Percentiles rank a stretch among this genome's conserved stretches.
Evolutionary conservation across 805 yeast genomes (phyloP).

Genomic region (Myxozyma mucilagina): DNA sequence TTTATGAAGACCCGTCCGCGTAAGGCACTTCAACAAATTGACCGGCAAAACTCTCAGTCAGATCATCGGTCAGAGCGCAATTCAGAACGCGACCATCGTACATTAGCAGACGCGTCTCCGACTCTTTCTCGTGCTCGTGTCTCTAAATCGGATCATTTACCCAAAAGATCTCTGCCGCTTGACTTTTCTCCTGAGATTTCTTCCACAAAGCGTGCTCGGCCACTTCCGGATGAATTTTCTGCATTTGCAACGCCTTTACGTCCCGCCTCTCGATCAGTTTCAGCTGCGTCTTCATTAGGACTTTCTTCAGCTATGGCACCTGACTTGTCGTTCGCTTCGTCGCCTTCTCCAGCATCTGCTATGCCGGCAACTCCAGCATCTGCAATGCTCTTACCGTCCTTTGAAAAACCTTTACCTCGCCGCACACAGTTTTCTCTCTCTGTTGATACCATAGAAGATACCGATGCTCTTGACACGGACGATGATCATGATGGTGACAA

Average conservation of each 20-base stretch:
- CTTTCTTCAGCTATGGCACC: slow-evolving; percentile 17
- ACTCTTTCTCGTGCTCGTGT: neutral
- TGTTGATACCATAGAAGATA: slow-evolving; percentile 6
- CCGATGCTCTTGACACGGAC: slow-evolving; percentile 11
- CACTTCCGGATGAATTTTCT: neutral
- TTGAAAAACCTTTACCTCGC: neutral
- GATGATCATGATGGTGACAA: slow-evolving; percentile 7
- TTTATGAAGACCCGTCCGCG: slow-evolving; percentile 57
- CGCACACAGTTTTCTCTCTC: slow-evolving; percentile 8
- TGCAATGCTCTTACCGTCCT: neutral
- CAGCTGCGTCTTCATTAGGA: slow-evolving; percentile 1
- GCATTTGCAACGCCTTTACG: slow-evolving; percentile 29
- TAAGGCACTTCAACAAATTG: neutral
- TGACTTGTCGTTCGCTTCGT: slow-evolving; percentile 25
- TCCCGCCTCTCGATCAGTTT: slow-evolving; percentile 17
- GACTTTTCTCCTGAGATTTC: slow-evolving; percentile 24
- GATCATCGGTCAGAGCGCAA: neutral
- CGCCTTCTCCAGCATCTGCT: slow-evolving; percentile 25
- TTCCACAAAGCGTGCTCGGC: slow-evolving; percentile 21
- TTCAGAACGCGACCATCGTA: neutral
- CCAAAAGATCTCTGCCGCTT: neutral
- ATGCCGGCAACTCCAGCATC: slow-evolving; percentile 28
- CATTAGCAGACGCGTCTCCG: slow-evolving; percentile 2
- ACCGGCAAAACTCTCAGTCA: neutral
- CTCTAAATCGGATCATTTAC: slow-evolving; percentile 1